phyloP scores from a whole-genome alignment of 805 yeast species.

The Candida michaelii region DNA sequence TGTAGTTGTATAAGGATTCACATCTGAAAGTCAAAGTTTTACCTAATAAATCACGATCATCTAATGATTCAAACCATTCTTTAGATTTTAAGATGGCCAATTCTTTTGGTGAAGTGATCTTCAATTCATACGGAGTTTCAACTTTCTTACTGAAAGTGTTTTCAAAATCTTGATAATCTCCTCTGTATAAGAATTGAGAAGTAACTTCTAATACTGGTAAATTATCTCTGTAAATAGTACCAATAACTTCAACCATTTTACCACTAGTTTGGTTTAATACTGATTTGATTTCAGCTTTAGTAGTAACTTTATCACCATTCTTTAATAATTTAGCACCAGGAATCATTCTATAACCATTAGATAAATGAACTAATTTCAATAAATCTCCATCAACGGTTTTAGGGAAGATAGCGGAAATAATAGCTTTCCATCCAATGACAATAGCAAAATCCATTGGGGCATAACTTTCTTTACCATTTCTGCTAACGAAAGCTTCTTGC shows the following conservation, averaged over 20 bases:
- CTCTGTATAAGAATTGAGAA: slow-evolving; percentile 96
- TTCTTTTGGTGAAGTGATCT: slow-evolving; percentile 75
- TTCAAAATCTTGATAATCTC: slow-evolving; percentile 80
- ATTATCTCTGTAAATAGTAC: slow-evolving; percentile 75
- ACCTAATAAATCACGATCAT: slow-evolving; percentile 66
- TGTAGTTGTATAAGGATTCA: slow-evolving; percentile 79
- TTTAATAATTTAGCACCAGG: slow-evolving; percentile 89
- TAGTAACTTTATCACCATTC: slow-evolving; percentile 81
- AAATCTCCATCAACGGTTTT: slow-evolving; percentile 94
- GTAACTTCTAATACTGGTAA: slow-evolving; percentile 88
- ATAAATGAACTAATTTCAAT: slow-evolving; percentile 88
- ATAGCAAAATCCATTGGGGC: slow-evolving; percentile 99
- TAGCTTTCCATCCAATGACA: slow-evolving; percentile 97
- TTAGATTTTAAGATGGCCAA: slow-evolving; percentile 90
- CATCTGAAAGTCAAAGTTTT: slow-evolving; percentile 87
- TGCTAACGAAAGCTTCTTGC: slow-evolving; percentile 91
- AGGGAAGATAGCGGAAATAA: slow-evolving; percentile 98
- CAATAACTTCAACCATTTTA: slow-evolving; percentile 93
- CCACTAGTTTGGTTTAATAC: slow-evolving; percentile 91
- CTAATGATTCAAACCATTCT: slow-evolving; percentile 94
- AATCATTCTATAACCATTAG: slow-evolving; percentile 89
- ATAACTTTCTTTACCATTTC: slow-evolving; percentile 77
- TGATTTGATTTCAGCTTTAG: slow-evolving; percentile 82
- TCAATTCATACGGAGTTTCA: slow-evolving; percentile 84
- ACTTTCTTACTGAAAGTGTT: slow-evolving; percentile 87